Evolutionary conservation across 1,284 basidiomycete species (phyloP).

Genomic region (Marasmius sp.): DNA sequence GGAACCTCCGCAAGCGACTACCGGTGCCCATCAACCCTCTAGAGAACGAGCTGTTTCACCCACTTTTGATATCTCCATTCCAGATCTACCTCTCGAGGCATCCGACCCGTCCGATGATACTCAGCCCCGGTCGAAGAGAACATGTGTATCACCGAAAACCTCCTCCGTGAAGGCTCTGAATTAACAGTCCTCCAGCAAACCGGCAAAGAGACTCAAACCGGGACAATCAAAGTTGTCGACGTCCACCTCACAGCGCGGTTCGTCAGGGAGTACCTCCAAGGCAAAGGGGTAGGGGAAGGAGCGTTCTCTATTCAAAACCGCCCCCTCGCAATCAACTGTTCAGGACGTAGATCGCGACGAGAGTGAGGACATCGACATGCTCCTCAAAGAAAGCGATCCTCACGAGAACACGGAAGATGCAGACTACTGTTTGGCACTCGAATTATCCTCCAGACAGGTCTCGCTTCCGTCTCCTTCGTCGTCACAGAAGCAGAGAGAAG

Average conservation of each 20-base stretch:
- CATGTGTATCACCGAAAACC: no score
- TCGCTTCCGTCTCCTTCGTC: constrained; percentile 13
- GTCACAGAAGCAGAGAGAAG: background rate
- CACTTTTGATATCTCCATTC: no score
- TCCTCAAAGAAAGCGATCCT: constrained; percentile 18
- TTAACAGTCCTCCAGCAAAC: background rate
- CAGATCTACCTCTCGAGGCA: no score
- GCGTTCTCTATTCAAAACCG: background rate
- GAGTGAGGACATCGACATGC: constrained; percentile 23
- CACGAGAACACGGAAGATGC: constrained; percentile 22
- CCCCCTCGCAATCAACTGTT: no score
- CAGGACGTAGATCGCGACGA: background rate
- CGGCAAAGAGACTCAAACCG: constrained; percentile 29
- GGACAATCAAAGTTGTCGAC: constrained; percentile 60
- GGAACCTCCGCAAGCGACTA: no score
- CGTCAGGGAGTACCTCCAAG: constrained; percentile 25
- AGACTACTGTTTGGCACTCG: constrained; percentile 50
- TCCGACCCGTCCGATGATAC: no score
- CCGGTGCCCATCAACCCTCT: no score
- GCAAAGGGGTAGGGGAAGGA: constrained; percentile 19
- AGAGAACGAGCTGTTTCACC: no score
- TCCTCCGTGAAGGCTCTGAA: no score
- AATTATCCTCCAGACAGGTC: constrained; percentile 36
- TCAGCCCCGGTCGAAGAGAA: no score
- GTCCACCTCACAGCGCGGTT: constrained; percentile 44